Conservation (phyloP, 2,329 filamentous ascomycete genomes). For the Beauveria varroae region DNA sequence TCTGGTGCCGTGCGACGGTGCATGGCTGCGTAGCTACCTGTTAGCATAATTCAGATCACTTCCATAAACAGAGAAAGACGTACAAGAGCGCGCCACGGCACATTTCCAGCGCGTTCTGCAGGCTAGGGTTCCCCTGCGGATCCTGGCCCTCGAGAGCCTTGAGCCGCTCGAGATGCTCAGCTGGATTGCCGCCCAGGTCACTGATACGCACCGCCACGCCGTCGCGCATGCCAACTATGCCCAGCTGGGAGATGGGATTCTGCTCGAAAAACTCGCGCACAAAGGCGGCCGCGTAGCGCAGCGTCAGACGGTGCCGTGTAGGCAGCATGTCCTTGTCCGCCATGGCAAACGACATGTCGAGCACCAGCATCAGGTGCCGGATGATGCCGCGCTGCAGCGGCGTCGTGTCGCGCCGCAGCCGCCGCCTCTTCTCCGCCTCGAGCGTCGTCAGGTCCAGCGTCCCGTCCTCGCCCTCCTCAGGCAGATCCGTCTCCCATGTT, state of each 20-base stretch:
- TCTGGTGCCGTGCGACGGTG: conserved; percentile 85
- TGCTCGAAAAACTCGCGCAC: conserved; percentile 95
- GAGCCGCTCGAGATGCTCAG: conserved; percentile 75
- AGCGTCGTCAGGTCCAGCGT: conserved; percentile 69
- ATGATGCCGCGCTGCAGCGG: conserved; percentile 95
- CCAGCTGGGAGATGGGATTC: conserved; percentile 94
- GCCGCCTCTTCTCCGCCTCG: conserved; percentile 73
- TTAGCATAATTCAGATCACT: conserved; percentile 5
- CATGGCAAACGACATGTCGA: conserved; percentile 94
- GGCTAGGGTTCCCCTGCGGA: conserved; percentile 65
- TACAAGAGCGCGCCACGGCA: conserved; percentile 83
- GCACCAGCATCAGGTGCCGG: conserved; percentile 82
- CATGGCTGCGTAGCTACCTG: conserved; percentile 50
- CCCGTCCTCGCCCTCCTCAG: conserved; percentile 66
- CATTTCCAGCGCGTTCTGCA: conserved; percentile 97
- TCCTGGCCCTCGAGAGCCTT: conserved; percentile 58
- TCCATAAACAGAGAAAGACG: conserved; percentile 16
- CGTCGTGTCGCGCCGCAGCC: conserved; percentile 85
- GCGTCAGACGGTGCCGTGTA: conserved; percentile 72
- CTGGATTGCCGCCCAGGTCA: conserved; percentile 86
- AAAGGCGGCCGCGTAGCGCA: conserved; percentile 80
- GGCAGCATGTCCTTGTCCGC: conserved; percentile 89
- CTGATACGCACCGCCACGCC: conserved; percentile 80
- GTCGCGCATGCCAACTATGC: conserved; percentile 87
- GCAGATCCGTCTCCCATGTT: conserved; percentile 64